phyloP scores from a whole-genome alignment of 129 eudicot genomes.

The Flaveria ramosissima region DNA sequence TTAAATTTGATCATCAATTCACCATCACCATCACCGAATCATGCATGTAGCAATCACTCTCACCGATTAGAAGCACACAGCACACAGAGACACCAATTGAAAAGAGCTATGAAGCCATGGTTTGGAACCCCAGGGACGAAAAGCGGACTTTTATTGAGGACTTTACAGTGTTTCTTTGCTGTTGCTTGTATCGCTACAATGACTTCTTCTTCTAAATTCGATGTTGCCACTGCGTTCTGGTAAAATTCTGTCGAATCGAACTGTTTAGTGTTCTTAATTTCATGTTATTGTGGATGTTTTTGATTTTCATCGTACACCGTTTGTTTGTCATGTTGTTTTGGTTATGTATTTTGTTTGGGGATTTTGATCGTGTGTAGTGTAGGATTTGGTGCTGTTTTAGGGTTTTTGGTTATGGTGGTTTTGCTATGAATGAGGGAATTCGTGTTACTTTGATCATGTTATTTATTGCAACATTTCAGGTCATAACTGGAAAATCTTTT shows the following conservation, averaged over 20 bases:
- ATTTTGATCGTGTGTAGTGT: neutral
- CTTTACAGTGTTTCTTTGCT: constrained; percentile 69
- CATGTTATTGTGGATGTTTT: neutral
- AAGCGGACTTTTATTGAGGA: constrained; percentile 59
- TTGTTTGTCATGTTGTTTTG: neutral
- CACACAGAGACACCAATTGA: neutral
- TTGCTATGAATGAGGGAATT: neutral
- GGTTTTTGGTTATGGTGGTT: constrained; percentile 3
- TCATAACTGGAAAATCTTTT: neutral
- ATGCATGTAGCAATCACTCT: neutral
- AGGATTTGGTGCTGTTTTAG: constrained; percentile 10
- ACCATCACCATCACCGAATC: neutral
- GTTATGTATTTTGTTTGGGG: neutral
- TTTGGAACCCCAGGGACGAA: constrained; percentile 67
- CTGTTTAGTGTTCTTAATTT: constrained; percentile 9
- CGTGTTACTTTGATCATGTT: no score
- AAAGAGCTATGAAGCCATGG: constrained; percentile 48
- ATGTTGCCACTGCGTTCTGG: constrained; percentile 68
- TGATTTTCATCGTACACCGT: no score
- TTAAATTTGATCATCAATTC: neutral
- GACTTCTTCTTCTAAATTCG: constrained; percentile 70
- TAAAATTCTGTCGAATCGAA: constrained; percentile 12
- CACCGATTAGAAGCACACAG: neutral
- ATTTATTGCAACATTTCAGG: neutral
- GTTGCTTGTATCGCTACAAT: constrained; percentile 65